phyloP scores from a whole-genome alignment of 179 eudicot species.

The Gypsophila paniculata region DNA sequence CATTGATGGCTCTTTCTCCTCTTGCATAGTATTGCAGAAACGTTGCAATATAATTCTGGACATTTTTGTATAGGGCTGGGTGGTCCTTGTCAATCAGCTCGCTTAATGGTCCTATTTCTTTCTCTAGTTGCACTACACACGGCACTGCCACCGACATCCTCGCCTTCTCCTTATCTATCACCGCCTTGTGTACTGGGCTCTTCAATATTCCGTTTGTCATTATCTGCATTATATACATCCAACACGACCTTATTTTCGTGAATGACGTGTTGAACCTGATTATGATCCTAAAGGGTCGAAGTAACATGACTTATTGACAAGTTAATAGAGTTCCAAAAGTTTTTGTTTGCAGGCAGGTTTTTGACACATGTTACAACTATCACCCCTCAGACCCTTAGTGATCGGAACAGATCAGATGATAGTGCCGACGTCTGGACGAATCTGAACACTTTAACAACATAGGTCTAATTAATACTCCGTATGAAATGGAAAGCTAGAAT shows the following conservation, averaged over 20 bases:
- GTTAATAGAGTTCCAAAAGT: too few species aligned
- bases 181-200: constrained; percentile 51
- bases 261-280: neutral
- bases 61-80: constrained; percentile 35
- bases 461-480: neutral
- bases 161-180: constrained; percentile 35
- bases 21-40: constrained; percentile 21
- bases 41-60: constrained; percentile 25
- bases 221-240: constrained; percentile 26
- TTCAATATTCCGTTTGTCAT: constrained; percentile 54
- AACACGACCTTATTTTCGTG: too few species aligned
- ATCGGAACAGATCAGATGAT: too few species aligned
- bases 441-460: too few species aligned
- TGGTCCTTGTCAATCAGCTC: constrained; percentile 30
- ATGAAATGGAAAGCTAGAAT: neutral
- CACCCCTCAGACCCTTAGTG: too few species aligned
- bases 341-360: too few species aligned
- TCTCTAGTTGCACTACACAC: constrained; percentile 21
- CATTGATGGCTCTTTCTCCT: constrained; percentile 25
- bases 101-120: constrained; percentile 34
- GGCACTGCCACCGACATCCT: constrained; percentile 43
- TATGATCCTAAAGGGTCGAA: neutral
- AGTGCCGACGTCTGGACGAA: too few species aligned
- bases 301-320: neutral
- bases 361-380: too few species aligned